Base-by-base conservation (phyloP, 768 basidiomycete genomes). In the Suillus weaverae region DNA sequence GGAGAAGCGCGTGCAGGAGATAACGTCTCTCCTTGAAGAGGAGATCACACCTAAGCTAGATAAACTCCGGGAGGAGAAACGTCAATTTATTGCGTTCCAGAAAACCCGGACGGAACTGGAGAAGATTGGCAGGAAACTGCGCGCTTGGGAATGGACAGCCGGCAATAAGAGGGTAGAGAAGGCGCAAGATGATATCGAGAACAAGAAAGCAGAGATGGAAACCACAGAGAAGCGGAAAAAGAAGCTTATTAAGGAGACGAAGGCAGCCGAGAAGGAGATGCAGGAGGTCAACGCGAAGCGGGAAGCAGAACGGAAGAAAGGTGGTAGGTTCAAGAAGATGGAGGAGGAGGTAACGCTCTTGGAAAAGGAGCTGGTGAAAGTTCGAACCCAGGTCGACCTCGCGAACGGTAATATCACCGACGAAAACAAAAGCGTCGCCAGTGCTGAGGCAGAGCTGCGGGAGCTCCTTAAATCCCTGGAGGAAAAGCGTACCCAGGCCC, bases 21-120 rank as follows among this genome's bases (percentile, higher is more conserved):
- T 97, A 72, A 89, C 85, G 18, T 81, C 86, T 2, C 81, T 93
- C 22, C 85, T 98, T 32, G 76, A 79, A 0, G 95, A 98, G 75
- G 97, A 98, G 77, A 97, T 99, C 72, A 90, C 87, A 0, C 97
- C 97, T 0, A 99, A 98, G 73, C 82, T 99, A 50, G 90, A 98
- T 72, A 94, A 90, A 68, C 87, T 98, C 3, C 88, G 97, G 10
- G 81, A 81, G 22, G 94, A 99, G 79, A 98, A 97, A 74, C 86
- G 93, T 38, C 86, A 90, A 7, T 98, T 87, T 72, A 83, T 99
- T 36, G 88, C 90, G 67, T 99, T 89, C 74, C 97, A 97, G 75
- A 99, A 98, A 77, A 85, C 90, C 0, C 86, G 86, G 46, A 83
- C 89, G 0, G 96, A 99, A 73, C 85, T 99, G 57, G 96, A 99